Evolutionary conservation across 352 stramenopile genomes (phyloP).

Genomic region (Phytopythium aichiense): DNA sequence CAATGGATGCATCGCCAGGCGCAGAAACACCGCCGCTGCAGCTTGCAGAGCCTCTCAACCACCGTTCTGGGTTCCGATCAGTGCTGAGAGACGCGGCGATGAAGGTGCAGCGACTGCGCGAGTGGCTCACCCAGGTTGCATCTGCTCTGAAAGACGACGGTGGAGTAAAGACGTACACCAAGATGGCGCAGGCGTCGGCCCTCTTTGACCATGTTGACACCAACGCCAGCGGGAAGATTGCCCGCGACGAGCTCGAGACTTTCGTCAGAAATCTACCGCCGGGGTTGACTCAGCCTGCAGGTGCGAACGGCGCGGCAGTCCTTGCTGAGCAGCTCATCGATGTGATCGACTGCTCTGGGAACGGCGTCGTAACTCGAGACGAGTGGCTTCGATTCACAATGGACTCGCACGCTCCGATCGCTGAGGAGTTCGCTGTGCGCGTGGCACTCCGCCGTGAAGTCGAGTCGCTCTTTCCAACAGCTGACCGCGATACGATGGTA

Average conservation of each 20-base stretch:
- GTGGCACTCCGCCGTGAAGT: neutral
- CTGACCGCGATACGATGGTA: neutral
- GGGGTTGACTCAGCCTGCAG: too few relatives aligned
- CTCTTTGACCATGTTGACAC: conserved; percentile 49
- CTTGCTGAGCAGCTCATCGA: conserved; percentile 31
- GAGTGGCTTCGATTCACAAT: conserved; percentile 46
- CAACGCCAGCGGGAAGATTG: conserved; percentile 55
- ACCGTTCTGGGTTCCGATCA: neutral
- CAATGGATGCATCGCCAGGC: neutral
- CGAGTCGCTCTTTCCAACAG: neutral
- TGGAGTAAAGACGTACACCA: neutral
- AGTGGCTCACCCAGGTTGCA: neutral
- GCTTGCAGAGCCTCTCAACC: neutral
- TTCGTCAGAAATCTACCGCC: conserved; percentile 22
- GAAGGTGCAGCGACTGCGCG: neutral
- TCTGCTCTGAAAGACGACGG: neutral
- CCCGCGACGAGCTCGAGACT: conserved; percentile 34
- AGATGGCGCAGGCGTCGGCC: neutral
- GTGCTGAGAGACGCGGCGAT: neutral
- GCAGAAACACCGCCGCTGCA: neutral
- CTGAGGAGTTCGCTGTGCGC: conserved; percentile 24
- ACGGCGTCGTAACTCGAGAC: conserved; percentile 48
- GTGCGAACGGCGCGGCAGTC: neutral
- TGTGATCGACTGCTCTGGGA: conserved; percentile 47
- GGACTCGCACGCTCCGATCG: conserved; percentile 9